Evolutionary conservation across 208 protist genomes (phyloP).

Genomic region (Trypanosoma brucei): DNA sequence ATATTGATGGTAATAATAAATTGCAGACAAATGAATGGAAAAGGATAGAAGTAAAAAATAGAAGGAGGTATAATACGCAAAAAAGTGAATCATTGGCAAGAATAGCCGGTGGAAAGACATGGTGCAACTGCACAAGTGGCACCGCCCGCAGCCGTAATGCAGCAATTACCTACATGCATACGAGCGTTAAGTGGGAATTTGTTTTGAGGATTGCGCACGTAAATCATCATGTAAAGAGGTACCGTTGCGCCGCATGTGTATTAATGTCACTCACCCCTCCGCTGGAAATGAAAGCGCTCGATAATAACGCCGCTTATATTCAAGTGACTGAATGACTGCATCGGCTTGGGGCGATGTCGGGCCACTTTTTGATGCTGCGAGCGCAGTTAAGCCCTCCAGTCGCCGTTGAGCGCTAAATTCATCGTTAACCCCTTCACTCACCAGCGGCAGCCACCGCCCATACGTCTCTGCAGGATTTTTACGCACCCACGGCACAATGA

Average conservation of each 20-base stretch:
- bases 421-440: not conserved
- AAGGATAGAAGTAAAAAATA: not conserved
- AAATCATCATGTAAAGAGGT: too few species aligned
- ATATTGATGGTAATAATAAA: not conserved
- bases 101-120: too few species aligned
- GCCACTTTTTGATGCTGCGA: conserved; percentile 53
- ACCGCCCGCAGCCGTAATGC: too few species aligned
- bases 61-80: too few species aligned
- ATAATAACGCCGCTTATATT: conserved; percentile 45
- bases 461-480: conserved; percentile 44
- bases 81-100: too few species aligned
- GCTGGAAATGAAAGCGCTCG: conserved; percentile 15
- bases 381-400: conserved; percentile 24
- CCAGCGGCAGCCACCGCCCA: conserved; percentile 25
- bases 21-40: not conserved
- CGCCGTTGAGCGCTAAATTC: conserved; percentile 46
- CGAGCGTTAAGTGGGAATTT: too few species aligned
- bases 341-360: conserved; percentile 33
- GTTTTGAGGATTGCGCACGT: too few species aligned
- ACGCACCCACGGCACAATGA: conserved; percentile 78
- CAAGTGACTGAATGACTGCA: conserved; percentile 21
- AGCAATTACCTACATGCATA: too few species aligned
- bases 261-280: not conserved
- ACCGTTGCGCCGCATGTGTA: not conserved
- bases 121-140: too few species aligned